A percentile compares a stretch with the other conserved stretches of the same genome.
Conservation (phyloP, 2,329 filamentous ascomycete genomes). For the Paecilomyces dactylethromorphus region DNA sequence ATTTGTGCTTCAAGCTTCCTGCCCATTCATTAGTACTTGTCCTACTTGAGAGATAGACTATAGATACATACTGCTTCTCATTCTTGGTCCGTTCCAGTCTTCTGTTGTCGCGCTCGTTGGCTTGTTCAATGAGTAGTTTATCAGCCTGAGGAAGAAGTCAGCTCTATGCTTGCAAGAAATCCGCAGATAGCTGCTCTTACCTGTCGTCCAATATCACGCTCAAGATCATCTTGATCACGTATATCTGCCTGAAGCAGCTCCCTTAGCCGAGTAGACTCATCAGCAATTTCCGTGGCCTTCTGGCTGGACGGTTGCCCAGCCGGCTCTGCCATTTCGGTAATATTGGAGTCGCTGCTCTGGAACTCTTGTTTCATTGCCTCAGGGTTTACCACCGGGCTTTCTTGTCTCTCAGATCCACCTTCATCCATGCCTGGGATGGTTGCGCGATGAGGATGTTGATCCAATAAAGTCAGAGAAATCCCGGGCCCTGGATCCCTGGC, state of each 20-base stretch:
- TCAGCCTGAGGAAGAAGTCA: slow-evolving; percentile 42
- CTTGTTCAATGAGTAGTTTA: slow-evolving; percentile 54
- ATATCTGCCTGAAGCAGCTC: slow-evolving; percentile 59
- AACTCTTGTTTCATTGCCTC: background rate
- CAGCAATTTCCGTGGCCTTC: slow-evolving; percentile 22
- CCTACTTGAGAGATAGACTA: background rate
- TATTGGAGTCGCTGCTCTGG: background rate
- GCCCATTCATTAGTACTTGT: slow-evolving; percentile 1
- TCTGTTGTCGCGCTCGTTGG: slow-evolving; percentile 57
- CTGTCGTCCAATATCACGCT: slow-evolving; percentile 71
- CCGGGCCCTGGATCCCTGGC: background rate
- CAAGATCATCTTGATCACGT: slow-evolving; percentile 81
- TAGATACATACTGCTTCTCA: slow-evolving; percentile 38
- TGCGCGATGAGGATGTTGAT: background rate
- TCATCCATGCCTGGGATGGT: background rate
- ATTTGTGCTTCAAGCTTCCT: slow-evolving; percentile 62
- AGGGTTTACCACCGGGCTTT: background rate
- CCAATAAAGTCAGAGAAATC: background rate
- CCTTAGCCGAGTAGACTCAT: slow-evolving; percentile 56
- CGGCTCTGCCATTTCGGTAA: background rate
- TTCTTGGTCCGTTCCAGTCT: slow-evolving; percentile 51
- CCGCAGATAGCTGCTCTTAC: slow-evolving; percentile 13
- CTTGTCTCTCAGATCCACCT: background rate
- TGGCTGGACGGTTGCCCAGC: background rate
- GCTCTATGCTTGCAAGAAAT: background rate